A percentile compares a stretch with the other conserved stretches of the same genome.
Conservation (phyloP, 768 basidiomycete species). For the Mycena rebaudengoi region DNA sequence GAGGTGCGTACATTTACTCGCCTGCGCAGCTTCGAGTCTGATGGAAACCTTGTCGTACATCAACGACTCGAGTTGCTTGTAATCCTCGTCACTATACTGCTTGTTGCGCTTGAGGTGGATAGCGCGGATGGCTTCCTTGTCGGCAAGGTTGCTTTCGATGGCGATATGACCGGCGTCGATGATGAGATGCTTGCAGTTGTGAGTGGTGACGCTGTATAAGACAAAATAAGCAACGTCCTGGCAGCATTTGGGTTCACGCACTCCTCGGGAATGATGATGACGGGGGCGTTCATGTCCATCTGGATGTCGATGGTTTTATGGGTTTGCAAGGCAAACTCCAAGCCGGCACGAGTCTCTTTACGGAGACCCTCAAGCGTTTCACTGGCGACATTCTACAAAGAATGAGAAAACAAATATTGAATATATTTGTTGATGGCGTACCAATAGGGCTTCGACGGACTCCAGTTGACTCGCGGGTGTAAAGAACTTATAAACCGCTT, state of each 20-base stretch:
- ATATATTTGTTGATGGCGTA: constrained; percentile 43
- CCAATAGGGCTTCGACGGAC: constrained; percentile 92
- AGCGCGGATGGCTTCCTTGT: constrained; percentile 79
- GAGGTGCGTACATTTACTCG: constrained; percentile 40
- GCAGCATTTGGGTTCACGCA: constrained; percentile 40
- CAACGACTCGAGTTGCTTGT: constrained; percentile 81
- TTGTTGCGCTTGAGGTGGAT: constrained; percentile 86
- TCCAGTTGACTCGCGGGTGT: constrained; percentile 95
- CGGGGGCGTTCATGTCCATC: constrained; percentile 95
- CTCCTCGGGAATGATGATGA: constrained; percentile 98
- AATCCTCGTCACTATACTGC: constrained; percentile 89
- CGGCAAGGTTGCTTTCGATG: constrained; percentile 88
- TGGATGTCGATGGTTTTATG: constrained; percentile 98
- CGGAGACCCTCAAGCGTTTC: constrained; percentile 92
- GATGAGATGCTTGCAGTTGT: constrained; percentile 84
- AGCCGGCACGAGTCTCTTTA: constrained; percentile 92
- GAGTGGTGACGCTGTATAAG: constrained; percentile 73
- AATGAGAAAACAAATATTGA: constrained; percentile 13
- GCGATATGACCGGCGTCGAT: constrained; percentile 97
- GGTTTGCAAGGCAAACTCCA: constrained; percentile 91
- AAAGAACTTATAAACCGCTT: constrained; percentile 91
- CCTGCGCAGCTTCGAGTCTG: constrained; percentile 90
- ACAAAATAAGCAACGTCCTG: constrained; percentile 9
- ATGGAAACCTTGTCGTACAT: constrained; percentile 95
- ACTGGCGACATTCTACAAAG: constrained; percentile 81